These are phyloP conservation scores for Penicillium occitanis DNA, from an alignment of 2,329 filamentous ascomycete species.

Conservation along the genomic window DNA sequence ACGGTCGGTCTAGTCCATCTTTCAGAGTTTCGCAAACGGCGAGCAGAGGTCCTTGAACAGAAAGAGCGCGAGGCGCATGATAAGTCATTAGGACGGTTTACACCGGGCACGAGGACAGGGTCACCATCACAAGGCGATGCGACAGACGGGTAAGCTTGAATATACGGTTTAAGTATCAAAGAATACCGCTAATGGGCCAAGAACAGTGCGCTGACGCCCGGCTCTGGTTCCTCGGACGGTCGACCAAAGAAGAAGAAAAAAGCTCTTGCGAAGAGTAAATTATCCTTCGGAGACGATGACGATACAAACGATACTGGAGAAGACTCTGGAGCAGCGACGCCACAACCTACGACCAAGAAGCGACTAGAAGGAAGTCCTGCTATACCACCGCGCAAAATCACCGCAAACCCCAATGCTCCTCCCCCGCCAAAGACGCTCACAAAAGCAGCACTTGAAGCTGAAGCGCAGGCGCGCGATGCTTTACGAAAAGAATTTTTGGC, in stretches of 20 bases:
- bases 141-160: constrained; percentile 58
- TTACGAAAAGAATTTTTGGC: constrained; percentile 76
- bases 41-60: constrained; percentile 88
- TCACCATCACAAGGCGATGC: constrained; percentile 50
- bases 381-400: constrained; percentile 36
- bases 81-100: constrained; percentile 50
- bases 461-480: constrained; percentile 73
- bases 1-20: constrained; percentile 90
- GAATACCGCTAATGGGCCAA: constrained; percentile 54
- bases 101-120: constrained; percentile 47
- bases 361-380: constrained; percentile 34
- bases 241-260: constrained; percentile 61
- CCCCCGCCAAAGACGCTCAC: constrained; percentile 71
- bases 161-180: constrained; percentile 3
- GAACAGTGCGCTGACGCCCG: constrained; percentile 56
- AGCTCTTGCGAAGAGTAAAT: constrained; percentile 57
- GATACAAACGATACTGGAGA: constrained; percentile 60
- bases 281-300: constrained; percentile 66
- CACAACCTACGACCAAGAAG: constrained; percentile 41
- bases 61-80: constrained; percentile 80
- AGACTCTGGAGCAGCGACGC: constrained; percentile 37
- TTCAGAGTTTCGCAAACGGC: constrained; percentile 92
- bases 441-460: constrained; percentile 72
- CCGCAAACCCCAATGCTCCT: constrained; percentile 47
- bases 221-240: constrained; percentile 35